Evolutionary conservation across 768 basidiomycete genomes (phyloP).

Genomic region (Chalciporus chontae): DNA sequence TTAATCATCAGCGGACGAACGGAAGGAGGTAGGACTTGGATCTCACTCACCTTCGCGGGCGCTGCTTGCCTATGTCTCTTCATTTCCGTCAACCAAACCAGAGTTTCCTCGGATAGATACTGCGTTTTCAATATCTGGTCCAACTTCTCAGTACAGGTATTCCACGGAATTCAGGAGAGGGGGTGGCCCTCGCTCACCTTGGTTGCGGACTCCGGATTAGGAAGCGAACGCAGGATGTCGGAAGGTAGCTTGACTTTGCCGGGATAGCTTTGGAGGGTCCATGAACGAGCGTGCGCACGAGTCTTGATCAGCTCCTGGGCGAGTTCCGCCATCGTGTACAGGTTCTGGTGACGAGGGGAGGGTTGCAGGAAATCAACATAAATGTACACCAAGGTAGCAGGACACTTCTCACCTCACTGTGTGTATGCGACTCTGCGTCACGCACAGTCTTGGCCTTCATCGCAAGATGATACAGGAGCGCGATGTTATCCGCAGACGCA

Average conservation of each 20-base stretch:
- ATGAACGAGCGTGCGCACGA: conserved; percentile 57
- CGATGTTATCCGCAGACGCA: conserved; percentile 75
- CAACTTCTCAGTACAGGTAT: not conserved
- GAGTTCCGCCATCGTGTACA: conserved; percentile 85
- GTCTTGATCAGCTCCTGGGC: conserved; percentile 83
- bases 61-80: conserved; percentile 35
- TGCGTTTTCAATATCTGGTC: conserved; percentile 60
- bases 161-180: not conserved
- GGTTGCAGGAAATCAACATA: not conserved
- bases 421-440: conserved; percentile 64
- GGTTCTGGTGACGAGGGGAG: conserved; percentile 48
- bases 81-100: conserved; percentile 54
- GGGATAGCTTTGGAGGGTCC: conserved; percentile 78
- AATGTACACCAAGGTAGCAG: not conserved
- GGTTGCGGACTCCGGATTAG: conserved; percentile 59
- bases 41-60: conserved; percentile 26
- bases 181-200: conserved; percentile 40
- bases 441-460: conserved; percentile 82
- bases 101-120: conserved; percentile 62
- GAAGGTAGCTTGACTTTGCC: conserved; percentile 74
- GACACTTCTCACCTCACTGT: conserved; percentile 57
- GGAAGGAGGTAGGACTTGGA: not conserved
- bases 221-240: conserved; percentile 77
- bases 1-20: conserved; percentile 3
- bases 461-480: conserved; percentile 80